Evolutionary conservation across 305 asterid genomes (phyloP), one percentile per base, ranked within the genome.

Genomic region (Solanum hybrid): DNA sequence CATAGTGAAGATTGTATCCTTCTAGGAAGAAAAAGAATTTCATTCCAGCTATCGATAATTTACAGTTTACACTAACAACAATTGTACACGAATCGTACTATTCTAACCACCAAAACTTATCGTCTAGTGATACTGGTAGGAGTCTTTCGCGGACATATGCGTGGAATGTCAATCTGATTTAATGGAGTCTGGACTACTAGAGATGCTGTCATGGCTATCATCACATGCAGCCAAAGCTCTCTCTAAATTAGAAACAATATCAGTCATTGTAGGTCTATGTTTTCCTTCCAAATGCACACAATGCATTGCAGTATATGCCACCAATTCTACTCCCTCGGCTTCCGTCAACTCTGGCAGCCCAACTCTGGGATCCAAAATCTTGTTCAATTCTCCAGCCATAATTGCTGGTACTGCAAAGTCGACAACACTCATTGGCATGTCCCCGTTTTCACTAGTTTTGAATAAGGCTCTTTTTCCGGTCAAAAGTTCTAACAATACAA

Each of bases 251-350:
- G 97, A 93, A 26, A 96, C 99, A 85, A 95, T 92, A 87, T 96
- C 99, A 71, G 91, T 91, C 92, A 96, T 95, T 17, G 93, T 94
- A 22, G 99, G 99, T 93, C 99, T 94, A 82, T 96, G 98, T 92
- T 90, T 96, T 76, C 99, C 97, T 91, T 96, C 98, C 93, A 94
- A 92, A 94, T 94, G 94, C 92, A 95, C 99, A 86, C 98, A 96
- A 89, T 95, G 99, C 97, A 95, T 90, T 19, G 98, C 99, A 2
- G 97, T 96, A 91, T 95, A 95, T 4, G 96, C 98, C 93, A 96
- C 95, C 94, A 95, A 91, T 69, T 96, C 99, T n/a, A n/a, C n/a
- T n/a, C n/a, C n/a, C n/a, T n/a, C n/a, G n/a, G n/a, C n/a, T n/a
- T n/a, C n/a, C n/a, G n/a, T n/a, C n/a, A n/a, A n/a, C n/a, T n/a